These are phyloP conservation scores for Cyberlindnera bimundalis DNA, from an alignment of 805 yeast species.

Conservation along the genomic window DNA sequence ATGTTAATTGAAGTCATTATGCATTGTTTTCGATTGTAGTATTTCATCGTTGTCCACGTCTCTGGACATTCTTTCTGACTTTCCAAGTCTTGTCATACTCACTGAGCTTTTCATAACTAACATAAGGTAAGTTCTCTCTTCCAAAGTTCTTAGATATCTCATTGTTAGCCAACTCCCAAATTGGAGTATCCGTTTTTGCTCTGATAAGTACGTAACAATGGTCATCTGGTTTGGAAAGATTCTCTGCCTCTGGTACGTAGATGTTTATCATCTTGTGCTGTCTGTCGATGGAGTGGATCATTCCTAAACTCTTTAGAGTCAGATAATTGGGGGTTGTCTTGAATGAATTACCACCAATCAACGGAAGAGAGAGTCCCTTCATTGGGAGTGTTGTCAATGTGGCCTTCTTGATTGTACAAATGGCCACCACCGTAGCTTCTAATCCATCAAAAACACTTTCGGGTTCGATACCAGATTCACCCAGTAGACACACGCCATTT, in stretches of 20 bases:
- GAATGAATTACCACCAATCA: slow-evolving; percentile 16
- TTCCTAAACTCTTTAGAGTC: slow-evolving; percentile 47
- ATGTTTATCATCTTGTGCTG: slow-evolving; percentile 42
- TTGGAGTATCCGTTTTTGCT: slow-evolving; percentile 66
- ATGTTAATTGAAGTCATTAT: no score
- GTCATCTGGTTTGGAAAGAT: slow-evolving; percentile 19
- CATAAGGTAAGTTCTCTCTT: slow-evolving; percentile 39
- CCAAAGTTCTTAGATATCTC: slow-evolving; percentile 20
- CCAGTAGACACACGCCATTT: slow-evolving; percentile 34
- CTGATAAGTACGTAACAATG: slow-evolving; percentile 43
- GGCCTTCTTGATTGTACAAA: slow-evolving; percentile 22
- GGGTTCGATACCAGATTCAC: slow-evolving; percentile 31
- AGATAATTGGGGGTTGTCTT: slow-evolving; percentile 4
- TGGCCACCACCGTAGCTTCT: slow-evolving; percentile 35
- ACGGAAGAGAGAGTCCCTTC: slow-evolving; percentile 7
- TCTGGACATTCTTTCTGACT: slow-evolving; percentile 50
- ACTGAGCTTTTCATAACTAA: slow-evolving; percentile 35
- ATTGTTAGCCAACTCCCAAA: slow-evolving; percentile 42
- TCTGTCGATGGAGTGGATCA: slow-evolving; percentile 63
- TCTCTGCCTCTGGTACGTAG: slow-evolving; percentile 44
- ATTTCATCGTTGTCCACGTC: slow-evolving; percentile 37
- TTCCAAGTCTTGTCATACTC: slow-evolving; percentile 56
- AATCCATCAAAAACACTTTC: slow-evolving; percentile 34
- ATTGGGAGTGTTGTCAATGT: slow-evolving; percentile 15
- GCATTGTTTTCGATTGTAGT: slow-evolving; percentile 8